Base-by-base conservation (phyloP, 2,329 filamentous ascomycete genomes). In the Cytospora chrysosperma region DNA sequence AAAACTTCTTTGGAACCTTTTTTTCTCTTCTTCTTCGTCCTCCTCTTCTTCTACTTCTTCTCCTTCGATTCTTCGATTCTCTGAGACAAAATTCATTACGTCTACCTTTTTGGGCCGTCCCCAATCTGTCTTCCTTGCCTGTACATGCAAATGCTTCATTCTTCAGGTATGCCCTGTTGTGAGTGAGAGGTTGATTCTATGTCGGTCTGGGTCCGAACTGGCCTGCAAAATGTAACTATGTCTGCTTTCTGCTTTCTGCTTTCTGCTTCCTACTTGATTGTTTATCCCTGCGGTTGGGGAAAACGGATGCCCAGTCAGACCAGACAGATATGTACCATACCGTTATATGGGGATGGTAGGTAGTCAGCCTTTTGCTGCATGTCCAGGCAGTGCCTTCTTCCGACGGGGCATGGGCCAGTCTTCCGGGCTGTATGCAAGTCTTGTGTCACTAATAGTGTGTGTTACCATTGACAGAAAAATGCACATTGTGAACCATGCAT, bases 101-200 rank as follows among this genome's bases (percentile, higher is more conserved):
- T 28, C 34, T 21, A 37, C 17, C 43, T 47, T 47, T 24, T 47
- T 21, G 43, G 7, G 19, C 26, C 51, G 30, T 13, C 19, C 3
- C 6, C 5, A 12, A 12, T 5, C 10, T 1, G 1, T 21, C 21
- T 4, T 13, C 10, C 13, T 27, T 17, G 26, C 17, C 6, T 15
- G 24, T 50, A 52, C 15, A 24, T 17, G 32, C 50, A 28, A 24
- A n/a, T n/a, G n/a, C n/a, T n/a, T 9, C n/a, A 13, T 3, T 17
- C 24, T 3, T 17, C 10, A 19, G 24, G 10, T 17, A 8, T 15
- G 34, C 9, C 28, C 13, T 49, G 26, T 32, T 74, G 27, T 75
- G 43, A 24, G n/a, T 10, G 43, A 47, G 43, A 47, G 43, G 32
- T 34, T 30, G 17, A 7, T 8, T 47, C 10, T 7, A 15, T 5